Percentiles rank a stretch among this genome's conserved stretches.
These are phyloP conservation scores for Colletotrichum karsti DNA, from an alignment of 2,329 filamentous ascomycete species.

Conservation along the genomic window DNA sequence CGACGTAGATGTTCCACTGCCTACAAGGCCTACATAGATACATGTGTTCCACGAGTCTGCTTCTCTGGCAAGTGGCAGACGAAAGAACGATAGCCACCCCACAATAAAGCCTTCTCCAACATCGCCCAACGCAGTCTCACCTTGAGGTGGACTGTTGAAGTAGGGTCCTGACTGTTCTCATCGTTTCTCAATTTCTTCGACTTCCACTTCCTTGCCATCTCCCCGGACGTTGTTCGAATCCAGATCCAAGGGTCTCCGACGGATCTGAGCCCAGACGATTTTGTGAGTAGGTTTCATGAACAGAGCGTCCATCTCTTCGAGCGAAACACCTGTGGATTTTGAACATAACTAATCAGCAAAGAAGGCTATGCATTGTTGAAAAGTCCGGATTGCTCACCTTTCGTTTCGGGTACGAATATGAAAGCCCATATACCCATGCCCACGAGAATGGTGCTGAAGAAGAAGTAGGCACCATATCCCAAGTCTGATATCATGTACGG, in stretches of 20 bases:
- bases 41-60: no score
- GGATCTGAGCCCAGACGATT: conserved; percentile 39
- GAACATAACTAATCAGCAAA: background rate
- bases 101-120: no score
- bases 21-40: no score
- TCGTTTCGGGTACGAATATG: conserved; percentile 62
- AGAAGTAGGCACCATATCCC: conserved; percentile 60
- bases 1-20: background rate
- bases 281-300: conserved; percentile 40
- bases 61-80: no score
- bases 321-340: conserved; percentile 42
- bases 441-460: conserved; percentile 58
- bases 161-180: background rate
- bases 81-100: no score
- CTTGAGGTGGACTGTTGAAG: no score
- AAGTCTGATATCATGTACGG: conserved; percentile 51
- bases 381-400: no score
- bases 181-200: background rate
- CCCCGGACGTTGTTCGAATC: background rate
- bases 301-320: conserved; percentile 56
- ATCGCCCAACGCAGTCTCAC: no score
- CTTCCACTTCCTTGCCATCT: background rate
- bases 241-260: background rate
- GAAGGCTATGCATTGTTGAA: no score
- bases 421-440: conserved; percentile 55